These are phyloP conservation scores for Russula emetica DNA, from an alignment of 768 basidiomycete genomes.

Conservation along the genomic window DNA sequence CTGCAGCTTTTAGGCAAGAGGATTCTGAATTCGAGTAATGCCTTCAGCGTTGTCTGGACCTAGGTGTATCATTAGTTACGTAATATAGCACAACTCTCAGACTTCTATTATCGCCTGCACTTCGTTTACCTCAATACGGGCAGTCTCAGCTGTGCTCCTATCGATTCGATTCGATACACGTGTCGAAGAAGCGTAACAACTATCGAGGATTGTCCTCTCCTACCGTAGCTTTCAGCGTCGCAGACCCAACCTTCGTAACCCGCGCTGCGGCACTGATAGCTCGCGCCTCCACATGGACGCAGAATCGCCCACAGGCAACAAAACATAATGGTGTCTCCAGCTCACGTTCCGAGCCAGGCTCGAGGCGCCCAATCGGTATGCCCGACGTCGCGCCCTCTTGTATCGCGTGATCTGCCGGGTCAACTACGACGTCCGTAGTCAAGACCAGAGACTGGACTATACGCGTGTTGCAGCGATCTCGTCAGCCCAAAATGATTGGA, in stretches of 20 bases:
- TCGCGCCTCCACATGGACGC: constrained; percentile 40
- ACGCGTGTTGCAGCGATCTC: background rate
- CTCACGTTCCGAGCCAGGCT: constrained; percentile 47
- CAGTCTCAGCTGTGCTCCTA: background rate
- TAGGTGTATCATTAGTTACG: constrained; percentile 8
- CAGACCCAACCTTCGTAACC: constrained; percentile 34
- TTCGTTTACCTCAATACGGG: background rate
- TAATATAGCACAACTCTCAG: constrained; percentile 5
- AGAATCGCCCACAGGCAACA: constrained; percentile 64
- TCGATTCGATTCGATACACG: background rate
- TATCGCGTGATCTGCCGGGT: constrained; percentile 61
- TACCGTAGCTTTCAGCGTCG: constrained; percentile 41
- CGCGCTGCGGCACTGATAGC: constrained; percentile 28
- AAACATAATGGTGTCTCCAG: constrained; percentile 64
- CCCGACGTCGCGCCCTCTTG: constrained; percentile 63
- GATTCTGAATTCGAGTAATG: constrained; percentile 71
- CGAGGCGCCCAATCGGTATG: constrained; percentile 60
- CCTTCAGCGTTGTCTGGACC: background rate
- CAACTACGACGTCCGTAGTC: constrained; percentile 49
- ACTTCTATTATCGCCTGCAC: background rate
- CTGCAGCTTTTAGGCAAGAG: constrained; percentile 76
- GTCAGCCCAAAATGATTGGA: background rate
- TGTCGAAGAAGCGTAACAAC: constrained; percentile 1
- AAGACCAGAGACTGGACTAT: constrained; percentile 56
- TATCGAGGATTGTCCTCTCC: constrained; percentile 23